Evolutionary conservation across 768 basidiomycete genomes (phyloP).

Genomic region (Daedaleopsis nitida): DNA sequence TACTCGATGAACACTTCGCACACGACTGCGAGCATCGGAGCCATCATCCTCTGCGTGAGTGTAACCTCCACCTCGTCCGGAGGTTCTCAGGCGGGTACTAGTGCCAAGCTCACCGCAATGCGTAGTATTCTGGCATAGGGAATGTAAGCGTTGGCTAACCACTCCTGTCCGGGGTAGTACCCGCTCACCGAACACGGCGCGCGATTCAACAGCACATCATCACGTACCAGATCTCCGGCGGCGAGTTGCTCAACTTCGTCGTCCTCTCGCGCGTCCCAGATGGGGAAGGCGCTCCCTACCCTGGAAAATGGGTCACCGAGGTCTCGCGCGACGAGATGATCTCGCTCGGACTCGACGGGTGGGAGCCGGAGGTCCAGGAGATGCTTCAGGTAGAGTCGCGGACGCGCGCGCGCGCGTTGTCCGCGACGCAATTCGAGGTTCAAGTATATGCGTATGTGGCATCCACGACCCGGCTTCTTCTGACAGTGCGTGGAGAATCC

Average conservation of each 20-base stretch:
- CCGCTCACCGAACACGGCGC: background rate
- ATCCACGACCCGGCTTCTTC: conserved; percentile 3
- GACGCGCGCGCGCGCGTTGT: background rate
- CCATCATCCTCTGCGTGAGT: conserved; percentile 9
- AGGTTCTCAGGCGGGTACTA: no score
- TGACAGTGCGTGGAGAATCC: conserved; percentile 11
- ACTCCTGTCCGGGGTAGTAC: background rate
- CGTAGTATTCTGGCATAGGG: conserved; percentile 8
- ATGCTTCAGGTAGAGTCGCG: conserved; percentile 18
- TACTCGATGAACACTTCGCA: conserved; percentile 10
- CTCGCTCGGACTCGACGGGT: conserved; percentile 11
- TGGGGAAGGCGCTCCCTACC: conserved; percentile 18
- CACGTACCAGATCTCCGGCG: conserved; percentile 22
- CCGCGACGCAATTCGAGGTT: background rate
- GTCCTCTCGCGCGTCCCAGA: conserved; percentile 9
- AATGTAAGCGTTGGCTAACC: background rate
- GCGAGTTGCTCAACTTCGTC: conserved; percentile 21
- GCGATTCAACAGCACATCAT: conserved; percentile 12
- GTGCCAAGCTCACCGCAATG: background rate
- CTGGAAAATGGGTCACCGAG: conserved; percentile 21
- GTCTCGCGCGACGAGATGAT: conserved; percentile 19
- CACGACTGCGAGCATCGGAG: conserved; percentile 3
- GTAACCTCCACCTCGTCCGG: background rate
- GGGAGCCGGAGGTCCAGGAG: conserved; percentile 25
- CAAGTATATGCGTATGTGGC: background rate